Conservation (phyloP, 1,284 basidiomycete species). For the Somion occarium region DNA sequence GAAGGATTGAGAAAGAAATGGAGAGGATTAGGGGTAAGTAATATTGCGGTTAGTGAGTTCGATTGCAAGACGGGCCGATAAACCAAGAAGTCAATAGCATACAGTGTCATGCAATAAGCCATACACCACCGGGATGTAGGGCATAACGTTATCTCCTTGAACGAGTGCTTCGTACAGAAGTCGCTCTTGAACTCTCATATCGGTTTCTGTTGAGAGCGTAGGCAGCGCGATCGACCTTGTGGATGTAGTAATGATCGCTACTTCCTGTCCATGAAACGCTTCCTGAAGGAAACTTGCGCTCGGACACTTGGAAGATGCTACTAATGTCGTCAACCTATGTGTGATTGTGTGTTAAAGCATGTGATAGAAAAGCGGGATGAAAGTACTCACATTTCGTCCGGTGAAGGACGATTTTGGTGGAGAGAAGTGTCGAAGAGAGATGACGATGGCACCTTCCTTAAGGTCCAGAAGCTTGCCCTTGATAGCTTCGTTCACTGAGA, state of each 20-base stretch:
- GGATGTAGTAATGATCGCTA: conserved; percentile 66
- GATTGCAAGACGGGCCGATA: too few species aligned
- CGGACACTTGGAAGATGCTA: conserved; percentile 69
- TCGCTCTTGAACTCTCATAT: conserved; percentile 19
- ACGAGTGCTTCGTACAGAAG: conserved; percentile 17
- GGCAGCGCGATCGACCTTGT: conserved; percentile 66
- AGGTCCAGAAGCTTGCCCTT: conserved; percentile 72
- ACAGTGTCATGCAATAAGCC: too few species aligned
- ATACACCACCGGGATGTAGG: too few species aligned
- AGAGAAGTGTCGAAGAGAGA: conserved; percentile 72
- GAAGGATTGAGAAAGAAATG: too few species aligned
- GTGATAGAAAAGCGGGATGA: neutral
- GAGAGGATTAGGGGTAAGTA: too few species aligned
- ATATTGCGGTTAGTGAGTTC: too few species aligned
- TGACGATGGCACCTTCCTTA: conserved; percentile 74
- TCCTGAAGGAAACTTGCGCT: conserved; percentile 60
- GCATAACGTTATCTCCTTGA: conserved; percentile 11
- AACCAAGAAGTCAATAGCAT: too few species aligned
- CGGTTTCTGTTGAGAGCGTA: conserved; percentile 45
- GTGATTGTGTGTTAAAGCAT: conserved; percentile 3
- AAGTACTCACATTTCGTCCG: conserved; percentile 59
- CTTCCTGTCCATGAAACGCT: conserved; percentile 72
- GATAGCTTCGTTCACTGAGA: conserved; percentile 68
- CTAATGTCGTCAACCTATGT: conserved; percentile 66
- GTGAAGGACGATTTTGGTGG: conserved; percentile 62